These are phyloP conservation scores for Chaetoceros tenuissimus DNA, from an alignment of 108 stramenopile genomes.

Conservation along the genomic window DNA sequence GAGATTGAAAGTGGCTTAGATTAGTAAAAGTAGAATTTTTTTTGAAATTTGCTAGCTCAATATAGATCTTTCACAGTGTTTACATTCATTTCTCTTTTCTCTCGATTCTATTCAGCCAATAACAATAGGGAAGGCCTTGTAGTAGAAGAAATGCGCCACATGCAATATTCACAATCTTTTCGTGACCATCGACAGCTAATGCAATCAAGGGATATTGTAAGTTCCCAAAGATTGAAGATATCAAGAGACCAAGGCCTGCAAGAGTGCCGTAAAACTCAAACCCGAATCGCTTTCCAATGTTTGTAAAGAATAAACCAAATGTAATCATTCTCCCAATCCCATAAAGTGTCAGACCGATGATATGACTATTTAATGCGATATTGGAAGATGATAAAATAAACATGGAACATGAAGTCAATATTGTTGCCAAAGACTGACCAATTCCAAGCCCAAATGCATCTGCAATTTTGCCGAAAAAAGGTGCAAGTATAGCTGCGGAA, in stretches of 20 bases:
- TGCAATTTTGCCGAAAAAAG: constrained; percentile 19
- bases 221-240: constrained; percentile 21
- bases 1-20: no score
- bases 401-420: constrained; percentile 13
- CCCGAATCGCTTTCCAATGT: constrained; percentile 37
- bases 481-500: constrained; percentile 14
- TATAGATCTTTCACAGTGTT: background rate
- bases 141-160: constrained; percentile 12
- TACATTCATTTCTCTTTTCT: background rate
- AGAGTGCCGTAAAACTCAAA: constrained; percentile 29
- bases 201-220: constrained; percentile 32
- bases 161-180: constrained; percentile 6
- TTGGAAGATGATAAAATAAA: constrained; percentile 17
- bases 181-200: constrained; percentile 14
- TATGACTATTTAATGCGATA: constrained; percentile 12
- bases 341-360: constrained; percentile 16
- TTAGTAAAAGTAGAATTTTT: no score
- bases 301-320: constrained; percentile 37
- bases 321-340: constrained; percentile 28
- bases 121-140: constrained; percentile 22
- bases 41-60: no score
- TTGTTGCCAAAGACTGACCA: constrained; percentile 20
- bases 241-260: constrained; percentile 22
- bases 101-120: constrained; percentile 15
- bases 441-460: constrained; percentile 26